Conservation (phyloP, 2,329 filamentous ascomycete genomes). For the Aspergillus tanneri region DNA sequence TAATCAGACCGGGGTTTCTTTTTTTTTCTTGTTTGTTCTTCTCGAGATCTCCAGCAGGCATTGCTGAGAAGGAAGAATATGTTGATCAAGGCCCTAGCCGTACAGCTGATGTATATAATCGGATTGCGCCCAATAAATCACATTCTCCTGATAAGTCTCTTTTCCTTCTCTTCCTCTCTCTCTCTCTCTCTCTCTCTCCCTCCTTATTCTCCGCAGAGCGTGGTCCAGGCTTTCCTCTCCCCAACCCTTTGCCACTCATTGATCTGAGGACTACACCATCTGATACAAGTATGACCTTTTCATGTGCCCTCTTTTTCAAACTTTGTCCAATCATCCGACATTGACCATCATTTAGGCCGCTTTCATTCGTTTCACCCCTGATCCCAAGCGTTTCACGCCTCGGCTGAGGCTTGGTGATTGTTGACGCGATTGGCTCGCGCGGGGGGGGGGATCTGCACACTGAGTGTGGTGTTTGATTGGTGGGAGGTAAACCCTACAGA, state of each 20-base stretch:
- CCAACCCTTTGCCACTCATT: background rate
- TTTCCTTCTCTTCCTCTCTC: constrained; percentile 7
- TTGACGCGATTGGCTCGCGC: constrained; percentile 5
- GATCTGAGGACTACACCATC: too few species aligned
- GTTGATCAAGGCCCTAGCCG: constrained; percentile 11
- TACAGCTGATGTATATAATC: background rate
- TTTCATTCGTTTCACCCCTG: constrained; percentile 12
- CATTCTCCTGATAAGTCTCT: background rate
- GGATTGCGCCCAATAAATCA: background rate
- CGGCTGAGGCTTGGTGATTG: background rate
- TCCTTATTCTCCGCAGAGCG: background rate
- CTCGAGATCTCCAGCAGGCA: constrained; percentile 1
- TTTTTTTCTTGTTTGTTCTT: too few species aligned
- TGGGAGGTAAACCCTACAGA: too few species aligned
- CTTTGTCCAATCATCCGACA: constrained; percentile 3
- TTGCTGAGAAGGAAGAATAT: constrained; percentile 5
- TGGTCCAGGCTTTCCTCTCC: background rate
- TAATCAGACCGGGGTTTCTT: too few species aligned
- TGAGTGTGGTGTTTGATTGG: background rate
- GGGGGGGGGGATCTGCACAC: background rate
- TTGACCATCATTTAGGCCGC: constrained; percentile 9
- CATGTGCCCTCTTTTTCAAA: background rate
- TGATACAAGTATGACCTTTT: background rate
- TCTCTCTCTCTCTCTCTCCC: constrained; percentile 10
- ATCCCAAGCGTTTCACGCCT: constrained; percentile 12